phyloP scores from a whole-genome alignment of 2,329 filamentous ascomycete species.

The Corynespora cassiicola region DNA sequence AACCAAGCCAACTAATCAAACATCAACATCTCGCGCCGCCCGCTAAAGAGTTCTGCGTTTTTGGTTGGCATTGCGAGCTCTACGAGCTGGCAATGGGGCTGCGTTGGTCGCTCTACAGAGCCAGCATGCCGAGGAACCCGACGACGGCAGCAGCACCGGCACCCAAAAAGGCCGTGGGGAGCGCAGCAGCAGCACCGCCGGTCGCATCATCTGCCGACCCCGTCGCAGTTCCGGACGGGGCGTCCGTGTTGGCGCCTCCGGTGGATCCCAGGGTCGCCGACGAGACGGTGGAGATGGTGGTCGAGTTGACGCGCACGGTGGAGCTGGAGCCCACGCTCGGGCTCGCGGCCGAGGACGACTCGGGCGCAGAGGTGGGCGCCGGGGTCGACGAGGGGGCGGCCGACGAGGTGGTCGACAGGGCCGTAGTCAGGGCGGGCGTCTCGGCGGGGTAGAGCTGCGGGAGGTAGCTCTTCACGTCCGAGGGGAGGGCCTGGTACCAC shows the following conservation, averaged over 20 bases:
- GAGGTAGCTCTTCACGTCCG: conserved; percentile 53
- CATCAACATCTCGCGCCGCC: too few relatives aligned
- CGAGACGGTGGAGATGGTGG: conserved; percentile 24
- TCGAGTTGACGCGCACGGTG: conserved; percentile 27
- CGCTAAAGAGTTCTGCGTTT: conserved; percentile 22
- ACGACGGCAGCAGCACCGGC: conserved; percentile 48
- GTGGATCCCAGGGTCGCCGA: conserved; percentile 27
- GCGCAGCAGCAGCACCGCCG: conserved; percentile 36
- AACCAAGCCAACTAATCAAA: too few relatives aligned
- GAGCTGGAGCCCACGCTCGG: conserved; percentile 15
- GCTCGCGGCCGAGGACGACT: conserved; percentile 9
- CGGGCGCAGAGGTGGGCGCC: conserved; percentile 13
- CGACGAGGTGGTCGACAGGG: conserved; percentile 17
- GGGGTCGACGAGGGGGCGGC: conserved; percentile 13
- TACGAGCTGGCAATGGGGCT: neutral
- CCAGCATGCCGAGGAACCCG: conserved; percentile 52
- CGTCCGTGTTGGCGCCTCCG: conserved; percentile 12
- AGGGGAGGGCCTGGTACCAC: conserved; percentile 55
- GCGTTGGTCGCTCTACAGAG: conserved; percentile 42
- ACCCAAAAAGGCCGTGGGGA: conserved; percentile 47
- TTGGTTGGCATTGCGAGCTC: conserved; percentile 9
- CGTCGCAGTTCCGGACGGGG: conserved; percentile 21
- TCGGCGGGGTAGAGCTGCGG: conserved; percentile 40
- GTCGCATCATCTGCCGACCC: conserved; percentile 20
- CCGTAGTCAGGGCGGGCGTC: conserved; percentile 23